These are phyloP conservation scores for Chloris gayana DNA, from an alignment of 176 grass and related monocot species.

Conservation along the genomic window DNA sequence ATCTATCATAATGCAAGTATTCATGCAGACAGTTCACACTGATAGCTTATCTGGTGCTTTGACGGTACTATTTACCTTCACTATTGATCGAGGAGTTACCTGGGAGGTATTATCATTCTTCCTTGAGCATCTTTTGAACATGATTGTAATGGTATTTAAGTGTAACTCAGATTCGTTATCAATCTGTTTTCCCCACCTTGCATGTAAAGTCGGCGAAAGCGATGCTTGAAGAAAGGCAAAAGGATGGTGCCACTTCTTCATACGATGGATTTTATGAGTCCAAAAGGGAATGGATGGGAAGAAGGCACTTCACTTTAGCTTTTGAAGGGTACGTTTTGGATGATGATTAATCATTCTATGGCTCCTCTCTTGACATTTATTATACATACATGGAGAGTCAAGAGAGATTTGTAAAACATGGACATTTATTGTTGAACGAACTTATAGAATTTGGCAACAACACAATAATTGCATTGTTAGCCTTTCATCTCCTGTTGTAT, in stretches of 20 bases:
- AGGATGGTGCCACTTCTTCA: conserved; percentile 51
- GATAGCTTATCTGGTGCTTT: conserved; percentile 87
- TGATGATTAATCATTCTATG: conserved; percentile 32
- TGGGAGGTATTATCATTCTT: conserved; percentile 78
- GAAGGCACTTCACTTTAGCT: conserved; percentile 82
- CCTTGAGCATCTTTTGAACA: conserved; percentile 8
- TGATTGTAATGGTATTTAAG: conserved; percentile 29
- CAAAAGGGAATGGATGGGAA: conserved; percentile 98
- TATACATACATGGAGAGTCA: neutral
- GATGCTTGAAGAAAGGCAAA: conserved; percentile 72
- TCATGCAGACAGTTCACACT: conserved; percentile 83
- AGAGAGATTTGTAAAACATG: conserved; percentile 18
- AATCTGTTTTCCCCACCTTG: conserved; percentile 23
- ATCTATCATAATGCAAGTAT: conserved; percentile 34
- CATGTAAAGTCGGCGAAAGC: conserved; percentile 62
- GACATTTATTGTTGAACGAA: conserved; percentile 9
- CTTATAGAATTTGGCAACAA: neutral
- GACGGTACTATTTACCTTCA: conserved; percentile 87
- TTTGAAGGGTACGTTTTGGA: conserved; percentile 70
- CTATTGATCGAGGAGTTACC: conserved; percentile 79
- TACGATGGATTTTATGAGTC: conserved; percentile 97
- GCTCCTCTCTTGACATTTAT: conserved; percentile 13
- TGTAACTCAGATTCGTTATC: conserved; percentile 3
- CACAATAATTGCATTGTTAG: neutral
- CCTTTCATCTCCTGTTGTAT: neutral